Percentiles rank a stretch among this genome's conserved stretches.
These are phyloP conservation scores for Phyllosticta capitalensis DNA, from an alignment of 2,329 filamentous ascomycete species.

Conservation along the genomic window DNA sequence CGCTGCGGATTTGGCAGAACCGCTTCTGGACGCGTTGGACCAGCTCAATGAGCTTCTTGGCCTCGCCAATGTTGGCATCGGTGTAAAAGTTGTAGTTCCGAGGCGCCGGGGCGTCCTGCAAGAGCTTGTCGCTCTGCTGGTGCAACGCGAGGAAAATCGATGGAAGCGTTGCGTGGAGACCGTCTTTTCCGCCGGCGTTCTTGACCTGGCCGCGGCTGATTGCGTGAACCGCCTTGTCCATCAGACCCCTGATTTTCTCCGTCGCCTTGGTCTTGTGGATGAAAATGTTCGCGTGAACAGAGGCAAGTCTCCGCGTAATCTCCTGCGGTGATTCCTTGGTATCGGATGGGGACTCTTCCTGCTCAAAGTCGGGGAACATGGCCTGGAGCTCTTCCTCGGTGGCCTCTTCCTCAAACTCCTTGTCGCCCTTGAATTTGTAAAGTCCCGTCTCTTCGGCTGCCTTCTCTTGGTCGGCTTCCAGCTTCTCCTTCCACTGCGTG, in stretches of 20 bases:
- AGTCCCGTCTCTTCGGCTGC: conserved; percentile 65
- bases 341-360: conserved; percentile 33
- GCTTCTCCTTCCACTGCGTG: conserved; percentile 66
- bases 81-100: conserved; percentile 77
- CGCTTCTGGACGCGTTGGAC: conserved; percentile 59
- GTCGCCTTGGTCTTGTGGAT: not conserved
- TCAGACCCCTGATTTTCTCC: conserved; percentile 1
- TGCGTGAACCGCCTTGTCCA: conserved; percentile 9
- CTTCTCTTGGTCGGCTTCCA: conserved; percentile 66
- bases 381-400: conserved; percentile 66
- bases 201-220: conserved; percentile 20
- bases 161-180: conserved; percentile 49
- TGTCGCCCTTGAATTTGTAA: conserved; percentile 73
- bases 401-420: conserved; percentile 65
- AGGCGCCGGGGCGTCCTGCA: conserved; percentile 24
- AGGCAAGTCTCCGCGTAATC: conserved; percentile 24
- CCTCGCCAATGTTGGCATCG: conserved; percentile 67
- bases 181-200: conserved; percentile 17
- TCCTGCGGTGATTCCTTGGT: conserved; percentile 19
- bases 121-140: conserved; percentile 43
- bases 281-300: conserved; percentile 27
- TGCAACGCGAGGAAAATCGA: conserved; percentile 57
- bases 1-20: conserved; percentile 58
- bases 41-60: conserved; percentile 61
- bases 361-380: conserved; percentile 72